These are phyloP conservation scores for Arthrocladium fulminans DNA, from an alignment of 2,329 filamentous ascomycete genomes.

Conservation along the genomic window DNA sequence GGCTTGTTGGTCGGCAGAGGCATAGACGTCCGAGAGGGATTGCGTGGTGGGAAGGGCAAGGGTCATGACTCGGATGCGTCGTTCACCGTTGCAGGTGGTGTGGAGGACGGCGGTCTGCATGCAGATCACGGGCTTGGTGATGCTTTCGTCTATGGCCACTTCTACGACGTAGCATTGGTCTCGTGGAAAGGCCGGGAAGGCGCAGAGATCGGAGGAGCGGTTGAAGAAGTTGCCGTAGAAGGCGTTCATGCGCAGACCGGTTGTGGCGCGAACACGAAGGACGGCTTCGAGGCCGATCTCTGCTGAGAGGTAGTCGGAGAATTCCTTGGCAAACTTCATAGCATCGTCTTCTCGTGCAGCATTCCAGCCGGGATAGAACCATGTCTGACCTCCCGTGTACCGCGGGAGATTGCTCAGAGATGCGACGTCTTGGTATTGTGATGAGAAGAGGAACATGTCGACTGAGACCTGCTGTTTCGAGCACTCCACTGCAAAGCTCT, in stretches of 20 bases:
- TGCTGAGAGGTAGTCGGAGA: constrained; percentile 91
- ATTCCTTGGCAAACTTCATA: constrained; percentile 94
- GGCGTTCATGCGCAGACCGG: constrained; percentile 87
- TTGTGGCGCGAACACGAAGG: constrained; percentile 87
- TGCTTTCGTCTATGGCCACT: constrained; percentile 90
- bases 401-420: constrained; percentile 89
- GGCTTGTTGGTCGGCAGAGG: constrained; percentile 87
- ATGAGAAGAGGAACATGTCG: constrained; percentile 95
- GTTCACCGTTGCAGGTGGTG: constrained; percentile 94
- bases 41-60: constrained; percentile 87
- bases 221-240: constrained; percentile 99
- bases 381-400: constrained; percentile 95
- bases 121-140: constrained; percentile 85
- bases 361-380: constrained; percentile 98
- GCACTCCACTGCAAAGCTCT: constrained; percentile 97
- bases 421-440: constrained; percentile 93
- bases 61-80: constrained; percentile 89
- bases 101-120: constrained; percentile 91
- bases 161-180: constrained; percentile 98
- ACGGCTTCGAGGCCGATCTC: constrained; percentile 96
- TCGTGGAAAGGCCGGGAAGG: constrained; percentile 93
- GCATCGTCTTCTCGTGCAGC: constrained; percentile 88
- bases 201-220: constrained; percentile 90
- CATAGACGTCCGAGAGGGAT: constrained; percentile 81
- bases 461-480: constrained; percentile 98